Evolutionary conservation across 768 basidiomycete genomes (phyloP).

Genomic region (Mycena kentingensis): DNA sequence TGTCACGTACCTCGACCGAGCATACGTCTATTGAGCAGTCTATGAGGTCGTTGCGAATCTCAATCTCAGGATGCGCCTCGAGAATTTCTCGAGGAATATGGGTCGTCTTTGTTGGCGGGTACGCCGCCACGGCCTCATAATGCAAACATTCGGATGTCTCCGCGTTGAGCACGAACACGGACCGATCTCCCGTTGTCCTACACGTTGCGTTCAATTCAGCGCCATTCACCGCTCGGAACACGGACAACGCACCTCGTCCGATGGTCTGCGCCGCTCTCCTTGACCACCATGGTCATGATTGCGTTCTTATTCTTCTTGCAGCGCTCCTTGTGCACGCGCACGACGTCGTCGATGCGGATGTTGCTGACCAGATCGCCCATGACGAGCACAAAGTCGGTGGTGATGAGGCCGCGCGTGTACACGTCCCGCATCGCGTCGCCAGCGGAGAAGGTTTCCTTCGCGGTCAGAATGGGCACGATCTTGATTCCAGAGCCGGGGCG

Average conservation of each 20-base stretch:
- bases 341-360: slow-evolving; percentile 86
- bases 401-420: slow-evolving; percentile 88
- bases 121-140: slow-evolving; percentile 75
- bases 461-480: slow-evolving; percentile 83
- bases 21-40: slow-evolving; percentile 92
- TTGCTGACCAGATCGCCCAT: slow-evolving; percentile 93
- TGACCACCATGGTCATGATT: slow-evolving; percentile 95
- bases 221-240: slow-evolving; percentile 3
- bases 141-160: slow-evolving; percentile 81
- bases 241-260: slow-evolving; percentile 63
- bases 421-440: slow-evolving; percentile 94
- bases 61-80: slow-evolving; percentile 72
- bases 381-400: slow-evolving; percentile 88
- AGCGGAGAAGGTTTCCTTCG: slow-evolving; percentile 83
- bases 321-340: slow-evolving; percentile 85
- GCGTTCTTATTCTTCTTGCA: slow-evolving; percentile 87
- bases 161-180: slow-evolving; percentile 77
- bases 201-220: not conserved
- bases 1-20: slow-evolving; percentile 74
- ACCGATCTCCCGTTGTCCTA: slow-evolving; percentile 72
- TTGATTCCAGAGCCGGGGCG: slow-evolving; percentile 76
- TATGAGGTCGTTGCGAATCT: slow-evolving; percentile 85
- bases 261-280: slow-evolving; percentile 71
- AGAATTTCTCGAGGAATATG: slow-evolving; percentile 81
- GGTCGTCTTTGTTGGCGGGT: slow-evolving; percentile 62